Conservation (phyloP, 768 basidiomycete genomes). For the Galerina marginata region DNA sequence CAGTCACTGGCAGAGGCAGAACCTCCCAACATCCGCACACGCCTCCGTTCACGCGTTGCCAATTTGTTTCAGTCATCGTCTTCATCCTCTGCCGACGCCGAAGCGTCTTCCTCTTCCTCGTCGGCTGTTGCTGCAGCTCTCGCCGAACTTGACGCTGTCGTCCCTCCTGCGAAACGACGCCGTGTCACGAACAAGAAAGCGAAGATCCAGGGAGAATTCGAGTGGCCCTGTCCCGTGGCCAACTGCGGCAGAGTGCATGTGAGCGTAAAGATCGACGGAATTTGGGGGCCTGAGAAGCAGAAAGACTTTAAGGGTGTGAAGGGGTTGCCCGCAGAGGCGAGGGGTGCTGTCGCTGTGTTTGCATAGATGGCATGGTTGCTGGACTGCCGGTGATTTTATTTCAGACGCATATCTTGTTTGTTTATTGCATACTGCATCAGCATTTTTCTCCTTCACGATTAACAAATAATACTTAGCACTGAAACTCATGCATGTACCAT, state of each 20-base stretch:
- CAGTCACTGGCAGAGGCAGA: slow-evolving; percentile 26
- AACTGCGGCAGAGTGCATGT: slow-evolving; percentile 59
- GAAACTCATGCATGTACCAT: no score
- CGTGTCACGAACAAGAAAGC: slow-evolving; percentile 35
- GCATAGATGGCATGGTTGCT: slow-evolving; percentile 28
- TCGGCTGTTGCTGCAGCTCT: slow-evolving; percentile 1
- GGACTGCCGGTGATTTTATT: background rate
- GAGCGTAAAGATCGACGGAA: slow-evolving; percentile 62
- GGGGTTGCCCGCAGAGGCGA: slow-evolving; percentile 29
- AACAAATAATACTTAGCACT: no score
- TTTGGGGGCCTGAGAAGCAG: slow-evolving; percentile 64
- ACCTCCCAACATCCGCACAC: slow-evolving; percentile 53
- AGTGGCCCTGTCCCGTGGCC: slow-evolving; percentile 70
- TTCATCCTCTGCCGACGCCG: slow-evolving; percentile 4
- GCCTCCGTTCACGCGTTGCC: slow-evolving; percentile 55
- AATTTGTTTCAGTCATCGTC: slow-evolving; percentile 2
- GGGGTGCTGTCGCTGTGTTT: slow-evolving; percentile 51
- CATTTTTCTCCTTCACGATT: no score
- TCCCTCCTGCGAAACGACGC: slow-evolving; percentile 28
- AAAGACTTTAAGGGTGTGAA: slow-evolving; percentile 20
- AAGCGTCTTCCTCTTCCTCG: slow-evolving; percentile 10
- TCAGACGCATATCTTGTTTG: background rate
- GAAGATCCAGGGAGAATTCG: slow-evolving; percentile 51
- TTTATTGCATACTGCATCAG: no score
- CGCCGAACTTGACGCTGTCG: background rate